Percentiles rank a stretch among this genome's conserved stretches.
These are phyloP conservation scores for Orychophragmus violaceus DNA, from an alignment of 345 rosid species.

Conservation along the genomic window DNA sequence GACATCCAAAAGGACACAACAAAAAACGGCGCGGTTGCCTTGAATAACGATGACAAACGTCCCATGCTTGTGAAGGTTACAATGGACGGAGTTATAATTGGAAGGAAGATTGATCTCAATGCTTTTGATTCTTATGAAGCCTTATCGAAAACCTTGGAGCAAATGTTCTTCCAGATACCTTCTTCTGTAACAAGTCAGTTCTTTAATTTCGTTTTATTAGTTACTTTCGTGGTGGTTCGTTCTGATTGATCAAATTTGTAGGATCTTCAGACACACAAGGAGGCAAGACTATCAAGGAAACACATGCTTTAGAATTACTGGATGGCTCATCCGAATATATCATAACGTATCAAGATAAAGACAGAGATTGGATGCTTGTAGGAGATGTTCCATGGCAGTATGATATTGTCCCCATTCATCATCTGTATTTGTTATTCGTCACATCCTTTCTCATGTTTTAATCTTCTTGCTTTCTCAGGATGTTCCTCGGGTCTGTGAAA, in stretches of 20 bases:
- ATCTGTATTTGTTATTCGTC: not conserved
- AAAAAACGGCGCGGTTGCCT: slow-evolving; percentile 6
- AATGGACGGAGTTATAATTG: slow-evolving; percentile 85
- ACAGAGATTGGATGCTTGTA: slow-evolving; percentile 97
- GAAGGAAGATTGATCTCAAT: slow-evolving; percentile 83
- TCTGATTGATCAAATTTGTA: not conserved
- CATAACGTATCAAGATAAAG: slow-evolving; percentile 84
- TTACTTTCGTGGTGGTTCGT: not conserved
- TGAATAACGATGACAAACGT: slow-evolving; percentile 18
- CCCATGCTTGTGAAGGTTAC: slow-evolving; percentile 77
- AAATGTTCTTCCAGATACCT: slow-evolving; percentile 55
- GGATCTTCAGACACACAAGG: slow-evolving; percentile 28
- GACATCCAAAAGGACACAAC: slow-evolving; percentile 27
- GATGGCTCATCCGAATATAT: slow-evolving; percentile 66
- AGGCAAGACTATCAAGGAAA: slow-evolving; percentile 10
- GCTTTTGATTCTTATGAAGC: slow-evolving; percentile 59
- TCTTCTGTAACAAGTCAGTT: slow-evolving; percentile 22
- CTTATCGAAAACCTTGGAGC: slow-evolving; percentile 58
- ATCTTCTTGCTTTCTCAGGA: slow-evolving; percentile 36
- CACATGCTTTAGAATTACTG: slow-evolving; percentile 39
- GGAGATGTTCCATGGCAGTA: slow-evolving; percentile 99
- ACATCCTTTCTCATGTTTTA: not conserved
- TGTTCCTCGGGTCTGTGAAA: slow-evolving; percentile 70
- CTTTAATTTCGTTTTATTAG: not conserved
- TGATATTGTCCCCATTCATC: not conserved